Percentiles rank a stretch among this genome's conserved stretches.
phyloP scores from a whole-genome alignment of 2,329 filamentous ascomycete genomes.

The Botryotinia globosa region DNA sequence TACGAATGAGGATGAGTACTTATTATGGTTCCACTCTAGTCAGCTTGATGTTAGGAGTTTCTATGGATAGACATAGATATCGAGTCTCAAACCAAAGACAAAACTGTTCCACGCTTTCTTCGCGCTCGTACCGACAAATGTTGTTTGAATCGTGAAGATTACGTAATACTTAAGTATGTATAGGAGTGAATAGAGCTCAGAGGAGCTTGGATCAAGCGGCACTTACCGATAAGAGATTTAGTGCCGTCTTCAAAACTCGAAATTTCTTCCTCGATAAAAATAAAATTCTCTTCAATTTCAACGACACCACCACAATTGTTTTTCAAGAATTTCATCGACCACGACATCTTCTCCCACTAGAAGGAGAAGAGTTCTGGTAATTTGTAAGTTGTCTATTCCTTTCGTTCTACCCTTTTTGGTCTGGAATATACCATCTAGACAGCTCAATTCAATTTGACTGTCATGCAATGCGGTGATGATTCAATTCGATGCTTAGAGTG shows the following conservation, averaged over 20 bases:
- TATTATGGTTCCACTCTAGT: not conserved
- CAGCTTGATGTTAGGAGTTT: not conserved
- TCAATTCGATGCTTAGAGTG: slow-evolving; percentile 55
- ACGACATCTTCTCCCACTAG: slow-evolving; percentile 21
- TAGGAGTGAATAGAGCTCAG: too few species aligned
- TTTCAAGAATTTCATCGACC: not conserved
- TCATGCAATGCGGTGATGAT: slow-evolving; percentile 56
- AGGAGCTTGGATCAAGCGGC: not conserved
- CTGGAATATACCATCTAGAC: not conserved
- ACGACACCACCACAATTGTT: not conserved
- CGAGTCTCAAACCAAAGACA: not conserved
- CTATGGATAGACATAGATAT: not conserved
- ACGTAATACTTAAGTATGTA: not conserved
- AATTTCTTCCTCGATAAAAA: not conserved
- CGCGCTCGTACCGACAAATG: not conserved
- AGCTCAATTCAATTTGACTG: slow-evolving; percentile 1
- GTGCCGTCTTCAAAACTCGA: not conserved
- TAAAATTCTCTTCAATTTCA: not conserved
- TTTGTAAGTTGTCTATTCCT: slow-evolving; percentile 25
- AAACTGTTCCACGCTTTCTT: not conserved
- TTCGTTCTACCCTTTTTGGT: not conserved
- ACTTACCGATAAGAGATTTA: not conserved
- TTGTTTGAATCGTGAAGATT: not conserved
- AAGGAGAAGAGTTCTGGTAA: slow-evolving; percentile 16
- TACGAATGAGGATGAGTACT: too few species aligned